Evolutionary conservation across 148 eudicot species (phyloP), one percentile per base, ranked within the genome.

Genomic region (Camellia sinensis): DNA sequence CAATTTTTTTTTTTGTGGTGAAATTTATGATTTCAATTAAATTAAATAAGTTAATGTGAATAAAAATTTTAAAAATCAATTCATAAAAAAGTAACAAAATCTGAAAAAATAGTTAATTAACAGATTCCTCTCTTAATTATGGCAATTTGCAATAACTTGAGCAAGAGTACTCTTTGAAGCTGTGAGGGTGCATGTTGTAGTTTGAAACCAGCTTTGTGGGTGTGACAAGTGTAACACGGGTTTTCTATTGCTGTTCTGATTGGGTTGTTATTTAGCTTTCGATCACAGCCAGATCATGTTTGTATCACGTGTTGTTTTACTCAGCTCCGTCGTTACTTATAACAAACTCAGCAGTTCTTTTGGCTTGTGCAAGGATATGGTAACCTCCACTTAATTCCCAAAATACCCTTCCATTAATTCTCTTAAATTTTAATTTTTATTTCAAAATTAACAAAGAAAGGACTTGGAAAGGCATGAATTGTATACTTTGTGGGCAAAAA

Each of bases 291-390:
- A 2, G 18, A 43, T 72, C 9, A 72, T 3, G 11, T 7, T 3
- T 7, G 6, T 22, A 56, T 48, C 65, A 57, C 65, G 77, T 74
- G 64, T 17, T 17, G 18, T 74, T 57, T 44, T 18, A 56, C 44
- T 63, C 77, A 67, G 14, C 52, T 82, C 56, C 74, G 78, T 43
- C 45, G 80, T 84, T 72, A 80, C 80, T 29, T 29, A 29, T 29
- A 84, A 76, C 73, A 75, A 71, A 48, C 66, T 40, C 48, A 46
- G 50, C 75, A 57, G 60, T 56, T 80, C 57, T 78, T 63, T 80
- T 80, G 86, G 72, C 83, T 73, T 73, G 81, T 59, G 75, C 72
- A 62, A 68, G 8, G 19, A 7, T 63, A 48, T 71, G 72, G 73
- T 21, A 18, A n/a, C 37, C 10, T 56, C 56, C 50, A 15, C 22